Base-by-base conservation (phyloP, 768 basidiomycete genomes). In the Sutorius australiensis region DNA sequence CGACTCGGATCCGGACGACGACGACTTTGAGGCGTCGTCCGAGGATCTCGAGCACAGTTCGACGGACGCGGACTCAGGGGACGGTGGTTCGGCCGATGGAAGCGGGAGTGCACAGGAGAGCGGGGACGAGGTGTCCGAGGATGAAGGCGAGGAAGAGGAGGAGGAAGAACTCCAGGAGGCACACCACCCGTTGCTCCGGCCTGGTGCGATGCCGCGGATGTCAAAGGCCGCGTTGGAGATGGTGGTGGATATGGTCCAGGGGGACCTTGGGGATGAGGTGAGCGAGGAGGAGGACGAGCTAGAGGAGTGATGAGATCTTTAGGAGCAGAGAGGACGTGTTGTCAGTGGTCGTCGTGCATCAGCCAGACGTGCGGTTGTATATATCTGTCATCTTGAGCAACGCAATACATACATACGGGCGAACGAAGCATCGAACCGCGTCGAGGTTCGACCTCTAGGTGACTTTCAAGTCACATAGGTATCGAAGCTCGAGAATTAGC, bases 151-250 rank as follows among this genome's bases (percentile, higher is more conserved):
- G 1, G 36, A 74, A 13, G 75, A 72, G 5, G 74, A 74, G 16
- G 75, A 72, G 5, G 74, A 72, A 27, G 77, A 77, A 42, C 70
- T 89, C 17, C 74, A 80, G 39, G 77, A 77, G 5, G 74, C 74
- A 19, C 73, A 75, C 40, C 87, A 89, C 64, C 86, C 86, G 2
- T 67, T 88, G 2, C 67, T 89, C 51, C 74, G 77, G 12, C 80
- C 82, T 0, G 87, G 86, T 24, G 84, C 84, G 11, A 77, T 89
- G 76, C 85, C 84, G 5, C 73, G 74, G 42, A 83, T 88, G 80
- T 82, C 81, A n/a, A 79, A 77, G 46, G 81, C 82, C 3, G 80
- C 80, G 2, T 72, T 88, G 41, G 76, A 86, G n/a, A 78, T 80
- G 72, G 84, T 79, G 4, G 80, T 83, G 11, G 81, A 77, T 10